Conservation (phyloP, 345 rosid genomes). For the Brassica rapa region DNA sequence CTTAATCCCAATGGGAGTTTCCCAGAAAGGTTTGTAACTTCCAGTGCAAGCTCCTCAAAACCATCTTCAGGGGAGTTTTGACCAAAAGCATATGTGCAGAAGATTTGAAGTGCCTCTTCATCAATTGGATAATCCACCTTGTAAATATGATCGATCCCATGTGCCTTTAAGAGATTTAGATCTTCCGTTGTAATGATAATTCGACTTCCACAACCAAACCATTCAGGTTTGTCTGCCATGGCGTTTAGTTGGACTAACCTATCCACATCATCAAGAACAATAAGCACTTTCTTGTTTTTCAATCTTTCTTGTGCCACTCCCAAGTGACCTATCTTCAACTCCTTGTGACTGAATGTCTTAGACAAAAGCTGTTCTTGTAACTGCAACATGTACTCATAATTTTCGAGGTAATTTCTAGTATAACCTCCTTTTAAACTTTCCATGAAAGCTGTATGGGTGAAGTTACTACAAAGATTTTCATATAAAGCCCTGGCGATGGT, state of each 20-base stretch:
- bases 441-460: neutral
- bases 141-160: neutral
- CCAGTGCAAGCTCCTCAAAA: neutral
- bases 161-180: neutral
- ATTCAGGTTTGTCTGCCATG: neutral
- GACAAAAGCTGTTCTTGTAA: neutral
- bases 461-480: neutral
- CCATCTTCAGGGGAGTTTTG: neutral
- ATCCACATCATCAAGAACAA: neutral
- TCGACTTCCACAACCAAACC: neutral
- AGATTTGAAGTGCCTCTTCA: slow-evolving; percentile 1
- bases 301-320: neutral
- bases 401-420: neutral
- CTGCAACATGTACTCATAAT: neutral
- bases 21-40: neutral
- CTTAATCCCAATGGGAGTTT: neutral
- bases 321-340: neutral
- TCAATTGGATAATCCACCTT: neutral
- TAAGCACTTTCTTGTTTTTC: neutral
- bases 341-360: neutral
- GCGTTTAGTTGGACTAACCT: neutral
- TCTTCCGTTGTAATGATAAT: neutral
- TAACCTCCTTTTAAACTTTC: neutral
- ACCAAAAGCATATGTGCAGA: neutral
- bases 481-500: neutral